Base-by-base conservation (phyloP, 371 early-diverging fungal species). In the Actinomortierella wolfii region DNA sequence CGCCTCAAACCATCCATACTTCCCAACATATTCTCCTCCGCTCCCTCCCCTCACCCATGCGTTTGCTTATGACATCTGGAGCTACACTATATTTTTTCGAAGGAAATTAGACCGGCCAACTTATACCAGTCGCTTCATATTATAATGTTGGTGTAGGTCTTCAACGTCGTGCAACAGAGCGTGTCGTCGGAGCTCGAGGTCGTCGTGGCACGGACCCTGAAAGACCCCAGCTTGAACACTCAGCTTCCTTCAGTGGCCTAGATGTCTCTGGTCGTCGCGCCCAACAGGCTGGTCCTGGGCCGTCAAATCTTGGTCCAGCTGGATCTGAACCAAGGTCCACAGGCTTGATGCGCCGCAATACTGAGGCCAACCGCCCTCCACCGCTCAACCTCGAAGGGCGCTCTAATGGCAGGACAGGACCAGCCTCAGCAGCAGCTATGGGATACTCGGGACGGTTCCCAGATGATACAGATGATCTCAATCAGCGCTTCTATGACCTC, bases 81-180 rank as follows among this genome's bases (percentile, higher is more conserved):
- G 4, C 34, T 6, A 34, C 34, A 11, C 7, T 34, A 34, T 4
- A 34, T 34, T 11, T 6, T 11, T 11, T 34, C 11, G 11, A 34
- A 4, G 7, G 11, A 11, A 34, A 34, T 6, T 6, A 34, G 11
- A 34, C 7, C 11, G 34, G 11, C 4, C 34, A 4, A 34, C 34
- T 6, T 11, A 34, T 34, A 34, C 34, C 34, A 34, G 11, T 34
- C 34, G 7, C 34, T 34, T 34, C 7, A 34, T 11, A 34, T 34
- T 11, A n/a, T 34, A 4, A 34, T 34, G 11, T 11, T 6, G 4
- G 7, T n/a, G 8, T 57, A 70, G 70, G 65, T 2, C 66, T 71
- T 15, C 73, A 71, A 47, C 58, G 73, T 13, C 59, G 73, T 25
- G 73, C 73, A 34, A 71, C 73, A 24, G 66, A 66, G 43, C 54